Evolutionary conservation across 495 filamentous ascomycete species (phyloP).

Genomic region (Neurospora cerealis): DNA sequence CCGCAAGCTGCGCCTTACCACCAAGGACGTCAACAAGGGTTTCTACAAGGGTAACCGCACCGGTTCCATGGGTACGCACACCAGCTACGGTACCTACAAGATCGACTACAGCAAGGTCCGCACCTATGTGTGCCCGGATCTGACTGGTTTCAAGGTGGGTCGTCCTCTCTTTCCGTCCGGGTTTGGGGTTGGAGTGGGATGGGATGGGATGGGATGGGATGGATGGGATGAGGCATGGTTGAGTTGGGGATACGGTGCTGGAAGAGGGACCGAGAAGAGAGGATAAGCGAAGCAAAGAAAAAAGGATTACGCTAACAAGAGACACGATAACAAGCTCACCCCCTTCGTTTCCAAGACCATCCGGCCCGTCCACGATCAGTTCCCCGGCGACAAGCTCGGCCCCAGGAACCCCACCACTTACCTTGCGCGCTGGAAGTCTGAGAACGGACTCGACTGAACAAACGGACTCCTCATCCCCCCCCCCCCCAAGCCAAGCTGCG

Average conservation of each 20-base stretch:
- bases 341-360: conserved; percentile 73
- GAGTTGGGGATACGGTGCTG: neutral
- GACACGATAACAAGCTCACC: conserved; percentile 55
- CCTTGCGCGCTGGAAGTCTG: conserved; percentile 56
- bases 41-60: conserved; percentile 94
- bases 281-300: neutral
- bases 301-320: conserved; percentile 3
- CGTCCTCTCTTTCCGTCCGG: neutral
- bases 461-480: neutral
- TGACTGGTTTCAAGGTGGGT: conserved; percentile 63
- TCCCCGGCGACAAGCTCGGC: conserved; percentile 35
- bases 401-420: conserved; percentile 50
- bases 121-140: conserved; percentile 71
- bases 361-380: conserved; percentile 35
- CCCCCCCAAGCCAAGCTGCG: neutral
- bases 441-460: conserved; percentile 53
- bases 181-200: neutral
- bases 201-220: neutral
- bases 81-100: conserved; percentile 71
- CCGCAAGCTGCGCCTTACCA: conserved; percentile 67
- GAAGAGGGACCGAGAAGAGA: neutral
- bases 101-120: conserved; percentile 81
- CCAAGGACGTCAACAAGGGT: conserved; percentile 83
- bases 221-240: too few species aligned
- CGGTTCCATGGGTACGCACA: conserved; percentile 78